Base-by-base conservation (phyloP, 805 yeast genomes). In the Saccharomyces mikatae region DNA sequence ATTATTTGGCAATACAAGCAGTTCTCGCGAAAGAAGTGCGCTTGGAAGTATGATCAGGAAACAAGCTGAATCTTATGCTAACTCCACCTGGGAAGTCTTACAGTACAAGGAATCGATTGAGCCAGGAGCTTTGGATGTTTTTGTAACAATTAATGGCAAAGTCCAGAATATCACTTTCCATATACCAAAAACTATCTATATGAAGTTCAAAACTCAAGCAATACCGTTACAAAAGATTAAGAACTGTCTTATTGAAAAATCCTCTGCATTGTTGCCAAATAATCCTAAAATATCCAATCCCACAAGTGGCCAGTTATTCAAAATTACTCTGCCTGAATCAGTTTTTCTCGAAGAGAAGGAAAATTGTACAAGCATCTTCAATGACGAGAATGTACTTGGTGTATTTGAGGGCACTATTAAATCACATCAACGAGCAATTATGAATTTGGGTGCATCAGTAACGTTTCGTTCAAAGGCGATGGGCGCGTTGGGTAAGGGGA, bases 401-500 rank as follows among this genome's bases (percentile, higher is more conserved):
- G 71, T 90, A 1, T 91, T 86, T 71, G 99, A 94, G 67, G 72
- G 89, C 5, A 80, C 87, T 27, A 75, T 94, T 44, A 76, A 74
- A 8, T 69, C 89, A 0, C 73, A 79, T 3, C 92, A 89, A 56
- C 74, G 97, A 49, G 89, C 89, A 0, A 79, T 89, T 47, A 79
- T 94, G 59, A 86, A 85, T 31, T 72, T 94, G 17, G 98, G 99
- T 2, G 76, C 83, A 26, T 76, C 81, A 14, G 86, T 91, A 22
- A 76, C 76, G 14, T 85, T 91, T 58, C 88, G 83, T 58, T 84
- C 85, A 48, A 74, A 81, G 1, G 76, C 79, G 53, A 80, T 88
- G n/a, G 97, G 97, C 8, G 82, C 90, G 0, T 73, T 95, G 9
- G 96, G 97, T 6, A 81, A 79, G 62, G 96, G 97, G 29, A 72